A percentile compares a stretch with the other conserved stretches of the same genome.
These are phyloP conservation scores for Cornus controversa DNA, from an alignment of 148 eudicot genomes.

Conservation along the genomic window DNA sequence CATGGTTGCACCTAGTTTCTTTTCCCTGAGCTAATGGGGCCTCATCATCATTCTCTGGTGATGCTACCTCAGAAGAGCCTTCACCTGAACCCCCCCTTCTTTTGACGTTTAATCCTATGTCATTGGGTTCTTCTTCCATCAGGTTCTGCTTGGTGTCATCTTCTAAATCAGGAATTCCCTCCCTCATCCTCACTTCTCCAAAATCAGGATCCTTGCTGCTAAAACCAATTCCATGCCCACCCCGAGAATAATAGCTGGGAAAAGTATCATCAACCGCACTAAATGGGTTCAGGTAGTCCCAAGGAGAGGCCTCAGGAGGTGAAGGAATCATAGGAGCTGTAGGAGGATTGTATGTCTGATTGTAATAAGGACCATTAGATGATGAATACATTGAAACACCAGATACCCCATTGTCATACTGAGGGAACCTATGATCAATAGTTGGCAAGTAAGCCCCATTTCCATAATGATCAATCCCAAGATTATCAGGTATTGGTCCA, in stretches of 20 bases:
- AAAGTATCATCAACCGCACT: neutral
- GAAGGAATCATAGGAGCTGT: neutral
- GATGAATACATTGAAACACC: neutral
- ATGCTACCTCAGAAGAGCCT: neutral
- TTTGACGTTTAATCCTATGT: neutral
- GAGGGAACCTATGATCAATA: neutral
- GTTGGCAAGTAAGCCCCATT: neutral
- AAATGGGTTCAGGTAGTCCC: conserved; percentile 17
- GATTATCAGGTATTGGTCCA: conserved; percentile 1
- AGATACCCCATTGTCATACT: neutral
- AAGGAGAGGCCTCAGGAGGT: neutral
- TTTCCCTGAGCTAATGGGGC: neutral
- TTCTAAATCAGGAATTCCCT: conserved; percentile 20
- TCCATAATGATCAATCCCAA: neutral
- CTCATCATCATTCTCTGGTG: neutral
- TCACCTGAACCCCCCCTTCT: neutral
- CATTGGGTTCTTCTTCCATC: neutral
- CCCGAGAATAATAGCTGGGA: neutral
- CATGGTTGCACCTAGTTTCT: neutral
- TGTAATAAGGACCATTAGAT: neutral
- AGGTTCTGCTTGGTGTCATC: neutral
- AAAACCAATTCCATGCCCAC: neutral
- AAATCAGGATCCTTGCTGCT: neutral
- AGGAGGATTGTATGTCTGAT: neutral
- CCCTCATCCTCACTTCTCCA: conserved; percentile 9